Evolutionary conservation across 306 rosid genomes (phyloP).

Genomic region (Quercus agrifolia): DNA sequence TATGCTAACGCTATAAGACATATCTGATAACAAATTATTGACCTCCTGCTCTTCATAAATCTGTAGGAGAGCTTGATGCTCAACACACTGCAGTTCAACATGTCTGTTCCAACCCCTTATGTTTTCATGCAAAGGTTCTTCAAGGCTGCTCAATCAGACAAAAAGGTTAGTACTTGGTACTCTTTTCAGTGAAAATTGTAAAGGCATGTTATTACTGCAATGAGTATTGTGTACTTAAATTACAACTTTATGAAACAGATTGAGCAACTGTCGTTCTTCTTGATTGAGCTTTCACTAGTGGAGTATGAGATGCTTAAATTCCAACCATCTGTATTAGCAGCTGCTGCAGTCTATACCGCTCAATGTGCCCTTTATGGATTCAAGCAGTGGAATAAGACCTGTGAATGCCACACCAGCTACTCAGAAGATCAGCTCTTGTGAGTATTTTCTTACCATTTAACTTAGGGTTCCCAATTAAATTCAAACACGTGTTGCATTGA

Average conservation of each 20-base stretch:
- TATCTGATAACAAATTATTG: not conserved
- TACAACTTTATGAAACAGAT: slow-evolving; percentile 48
- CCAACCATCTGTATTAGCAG: slow-evolving; percentile 78
- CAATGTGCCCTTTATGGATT: slow-evolving; percentile 58
- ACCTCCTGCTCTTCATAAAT: not conserved
- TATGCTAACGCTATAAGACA: not conserved
- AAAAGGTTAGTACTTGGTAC: slow-evolving; percentile 39
- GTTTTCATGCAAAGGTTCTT: slow-evolving; percentile 84
- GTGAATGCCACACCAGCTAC: slow-evolving; percentile 86
- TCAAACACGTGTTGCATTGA: not conserved
- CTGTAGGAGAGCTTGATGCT: slow-evolving; percentile 84
- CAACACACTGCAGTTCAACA: slow-evolving; percentile 74
- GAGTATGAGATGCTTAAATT: slow-evolving; percentile 84
- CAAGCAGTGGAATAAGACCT: slow-evolving; percentile 78
- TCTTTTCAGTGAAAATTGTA: too few species aligned
- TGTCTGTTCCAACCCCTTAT: slow-evolving; percentile 88
- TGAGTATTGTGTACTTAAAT: not conserved
- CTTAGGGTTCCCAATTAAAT: too few species aligned
- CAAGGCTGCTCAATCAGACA: slow-evolving; percentile 90
- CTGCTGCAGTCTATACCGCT: slow-evolving; percentile 83
- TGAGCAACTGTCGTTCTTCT: slow-evolving; percentile 76
- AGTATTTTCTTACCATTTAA: slow-evolving; percentile 25
- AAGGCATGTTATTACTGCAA: not conserved
- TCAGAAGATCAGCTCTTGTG: slow-evolving; percentile 75
- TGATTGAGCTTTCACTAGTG: slow-evolving; percentile 83